Conservation (phyloP, 345 rosid genomes). For the Sisymbrium irio region DNA sequence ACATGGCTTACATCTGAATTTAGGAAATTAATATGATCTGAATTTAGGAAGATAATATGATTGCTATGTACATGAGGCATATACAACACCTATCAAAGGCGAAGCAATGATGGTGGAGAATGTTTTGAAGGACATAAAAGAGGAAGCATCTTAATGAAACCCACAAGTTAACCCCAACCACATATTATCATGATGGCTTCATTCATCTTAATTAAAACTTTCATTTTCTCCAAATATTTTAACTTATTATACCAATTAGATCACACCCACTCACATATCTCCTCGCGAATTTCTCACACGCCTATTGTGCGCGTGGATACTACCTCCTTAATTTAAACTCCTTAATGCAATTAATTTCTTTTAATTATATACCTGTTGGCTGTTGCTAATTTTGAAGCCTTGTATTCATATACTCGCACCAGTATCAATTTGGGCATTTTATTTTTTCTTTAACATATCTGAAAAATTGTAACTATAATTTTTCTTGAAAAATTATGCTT, state of each 20-base stretch:
- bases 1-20: not conserved
- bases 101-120: constrained; percentile 37
- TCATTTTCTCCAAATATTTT: constrained; percentile 25
- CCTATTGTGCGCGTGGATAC: not conserved
- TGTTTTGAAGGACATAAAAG: constrained; percentile 33
- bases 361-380: not conserved
- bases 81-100: not conserved
- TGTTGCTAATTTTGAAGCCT: not conserved
- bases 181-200: constrained; percentile 35
- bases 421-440: not conserved
- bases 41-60: constrained; percentile 7
- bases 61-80: not conserved
- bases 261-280: constrained; percentile 33
- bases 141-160: constrained; percentile 37
- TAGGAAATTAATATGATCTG: not conserved
- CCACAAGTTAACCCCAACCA: constrained; percentile 44
- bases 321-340: not conserved
- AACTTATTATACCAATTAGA: constrained; percentile 32
- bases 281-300: not conserved
- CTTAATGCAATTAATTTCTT: not conserved
- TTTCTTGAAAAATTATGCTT: not conserved
- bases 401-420: not conserved
- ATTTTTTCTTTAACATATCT: not conserved
- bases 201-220: constrained; percentile 17
- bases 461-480: not conserved